Evolutionary conservation across 257 asterid species (phyloP).

Genomic region (Cordia subcordata): DNA sequence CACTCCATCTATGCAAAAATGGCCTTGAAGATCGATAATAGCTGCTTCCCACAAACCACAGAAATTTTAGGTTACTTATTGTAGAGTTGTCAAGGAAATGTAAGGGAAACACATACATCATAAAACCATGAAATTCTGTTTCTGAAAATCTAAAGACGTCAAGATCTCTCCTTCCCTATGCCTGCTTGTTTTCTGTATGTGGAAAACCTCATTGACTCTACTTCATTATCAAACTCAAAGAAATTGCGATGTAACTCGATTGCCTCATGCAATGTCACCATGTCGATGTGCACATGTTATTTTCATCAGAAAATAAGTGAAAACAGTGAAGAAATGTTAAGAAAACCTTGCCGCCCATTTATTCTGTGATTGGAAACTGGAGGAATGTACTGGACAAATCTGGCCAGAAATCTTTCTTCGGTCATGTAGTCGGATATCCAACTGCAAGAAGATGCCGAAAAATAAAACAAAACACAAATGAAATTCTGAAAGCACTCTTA

Average conservation of each 20-base stretch:
- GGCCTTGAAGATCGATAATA: constrained; percentile 18
- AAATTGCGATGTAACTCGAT: background rate
- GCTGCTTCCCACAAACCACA: constrained; percentile 16
- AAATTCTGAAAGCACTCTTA: constrained; percentile 6
- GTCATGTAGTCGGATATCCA: constrained; percentile 60
- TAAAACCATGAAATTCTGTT: background rate
- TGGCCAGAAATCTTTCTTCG: constrained; percentile 73
- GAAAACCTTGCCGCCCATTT: constrained; percentile 35
- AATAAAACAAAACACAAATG: background rate
- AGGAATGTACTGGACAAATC: constrained; percentile 26
- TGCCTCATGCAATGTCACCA: background rate
- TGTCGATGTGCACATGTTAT: background rate
- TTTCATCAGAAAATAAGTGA: no score
- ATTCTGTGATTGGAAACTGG: constrained; percentile 16
- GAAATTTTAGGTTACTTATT: background rate
- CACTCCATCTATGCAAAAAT: constrained; percentile 50
- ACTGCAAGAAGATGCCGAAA: constrained; percentile 29
- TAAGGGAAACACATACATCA: background rate
- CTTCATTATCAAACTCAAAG: background rate
- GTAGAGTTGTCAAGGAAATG: background rate
- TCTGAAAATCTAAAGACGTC: background rate
- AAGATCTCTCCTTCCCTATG: no score
- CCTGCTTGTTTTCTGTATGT: no score
- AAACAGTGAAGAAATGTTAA: background rate
- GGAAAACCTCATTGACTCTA: no score